Evolutionary conservation across 2,329 filamentous ascomycete genomes (phyloP).

Genomic region (Huntiella decipiens): DNA sequence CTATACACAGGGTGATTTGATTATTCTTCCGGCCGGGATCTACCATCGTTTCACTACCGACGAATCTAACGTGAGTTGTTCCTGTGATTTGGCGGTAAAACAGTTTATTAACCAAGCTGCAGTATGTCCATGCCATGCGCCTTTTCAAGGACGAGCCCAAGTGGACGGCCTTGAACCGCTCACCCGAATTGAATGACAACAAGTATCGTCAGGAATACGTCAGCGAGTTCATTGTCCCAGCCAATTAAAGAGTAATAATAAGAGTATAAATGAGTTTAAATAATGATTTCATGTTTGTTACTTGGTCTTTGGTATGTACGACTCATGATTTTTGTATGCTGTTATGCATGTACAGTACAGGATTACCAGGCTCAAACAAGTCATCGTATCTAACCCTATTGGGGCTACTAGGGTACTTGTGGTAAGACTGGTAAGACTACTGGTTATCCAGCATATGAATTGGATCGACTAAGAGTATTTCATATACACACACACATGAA

Average conservation of each 20-base stretch:
- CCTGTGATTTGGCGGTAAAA: background rate
- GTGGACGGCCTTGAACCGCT: conserved; percentile 85
- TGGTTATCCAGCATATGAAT: too few relatives aligned
- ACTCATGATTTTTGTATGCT: background rate
- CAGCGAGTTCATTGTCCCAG: conserved; percentile 5
- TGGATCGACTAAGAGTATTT: too few relatives aligned
- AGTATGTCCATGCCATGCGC: conserved; percentile 93
- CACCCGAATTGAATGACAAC: conserved; percentile 59
- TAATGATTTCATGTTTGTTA: background rate
- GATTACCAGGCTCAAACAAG: background rate
- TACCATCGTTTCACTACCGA: conserved; percentile 97
- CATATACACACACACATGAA: too few relatives aligned
- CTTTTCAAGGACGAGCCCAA: conserved; percentile 97
- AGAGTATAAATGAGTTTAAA: background rate
- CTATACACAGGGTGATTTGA: conserved; percentile 46
- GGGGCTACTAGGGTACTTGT: too few relatives aligned
- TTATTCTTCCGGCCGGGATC: conserved; percentile 85
- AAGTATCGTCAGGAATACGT: conserved; percentile 63
- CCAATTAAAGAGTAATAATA: conserved; percentile 5
- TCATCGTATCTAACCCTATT: too few relatives aligned
- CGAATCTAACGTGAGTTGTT: conserved; percentile 56
- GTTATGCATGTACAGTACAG: background rate
- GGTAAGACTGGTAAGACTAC: too few relatives aligned
- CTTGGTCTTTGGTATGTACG: background rate
- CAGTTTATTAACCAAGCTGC: conserved; percentile 2